Evolutionary conservation across 805 yeast genomes (phyloP), one percentile per base, ranked within the genome.

Genomic region (Cyberlindnera mycetangii): DNA sequence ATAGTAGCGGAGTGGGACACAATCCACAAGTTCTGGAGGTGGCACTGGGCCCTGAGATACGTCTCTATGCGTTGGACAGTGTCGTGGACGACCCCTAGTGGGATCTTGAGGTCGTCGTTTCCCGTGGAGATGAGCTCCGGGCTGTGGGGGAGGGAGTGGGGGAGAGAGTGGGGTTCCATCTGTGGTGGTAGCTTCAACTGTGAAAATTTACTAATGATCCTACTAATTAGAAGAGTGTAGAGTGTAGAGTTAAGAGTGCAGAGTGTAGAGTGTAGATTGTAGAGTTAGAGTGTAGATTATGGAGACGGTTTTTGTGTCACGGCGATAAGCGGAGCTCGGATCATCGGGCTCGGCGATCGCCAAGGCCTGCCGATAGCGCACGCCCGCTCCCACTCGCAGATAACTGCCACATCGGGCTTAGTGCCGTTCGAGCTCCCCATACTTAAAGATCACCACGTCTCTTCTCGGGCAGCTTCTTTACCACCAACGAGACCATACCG

Each of bases 11-110:
- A n/a, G 27, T 59, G 63, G 2, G 63, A 54, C 4, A 51, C 2
- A 1, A 51, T 45, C 62, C 62, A 58, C 10, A 51, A 14, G 40
- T 52, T 56, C 38, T 58, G 62, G 20, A 58, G 44, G 22, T 41
- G 46, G 16, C 51, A 32, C 35, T 50, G 49, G 5, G 45, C 34
- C 10, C 49, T 37, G 36, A 51, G 50, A 27, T 33, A 48, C 14
- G 10, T 10, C 39, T 47, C 54, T 12, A 18, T n/a, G 5, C 12
- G 15, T n/a, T 17, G 32, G 24, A 46, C 4, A 12, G 34, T 31
- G 1, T 15, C 16, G 8, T 45, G 46, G n/a, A 45, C 7, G 32
- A 43, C 32, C 34, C 24, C 35, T 19, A 47, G 24, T 1, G 48
- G 41, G 39, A 50, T 45, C n/a, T n/a, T n/a, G n/a, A n/a, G n/a